Base-by-base conservation (phyloP, 2,329 filamentous ascomycete genomes). In the Xylariaceae sp. region DNA sequence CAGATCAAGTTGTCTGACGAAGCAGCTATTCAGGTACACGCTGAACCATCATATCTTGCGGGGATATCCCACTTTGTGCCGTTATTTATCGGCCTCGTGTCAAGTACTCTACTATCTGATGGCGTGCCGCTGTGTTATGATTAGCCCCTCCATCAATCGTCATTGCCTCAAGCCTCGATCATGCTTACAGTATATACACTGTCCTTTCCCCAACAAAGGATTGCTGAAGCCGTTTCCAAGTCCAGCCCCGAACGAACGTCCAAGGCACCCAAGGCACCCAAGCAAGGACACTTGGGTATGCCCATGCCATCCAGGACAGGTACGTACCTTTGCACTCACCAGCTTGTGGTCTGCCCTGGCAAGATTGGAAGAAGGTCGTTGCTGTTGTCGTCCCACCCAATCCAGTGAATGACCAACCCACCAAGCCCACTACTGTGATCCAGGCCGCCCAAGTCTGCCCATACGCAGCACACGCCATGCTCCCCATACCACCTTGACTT, bases 301-400 rank as follows among this genome's bases (percentile, higher is more conserved):
- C n/a, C n/a, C n/a, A n/a, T n/a, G n/a, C n/a, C n/a, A n/a, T n/a
- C n/a, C n/a, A n/a, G n/a, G n/a, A n/a, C n/a, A n/a, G n/a, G n/a
- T n/a, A n/a, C n/a, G n/a, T n/a, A n/a, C n/a, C n/a, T n/a, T n/a
- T n/a, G n/a, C n/a, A n/a, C n/a, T n/a, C n/a, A n/a, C n/a, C n/a
- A n/a, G n/a, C n/a, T n/a, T n/a, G n/a, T n/a, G n/a, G n/a, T n/a
- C n/a, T n/a, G 22, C 22, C 22, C 22, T 26, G 22, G n/a, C 36
- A 29, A 38, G 44, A 52, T 51, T 53, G 22, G 22, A 6, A 43
- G 43, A 52, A 52, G 47, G 50, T 60, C 49, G 52, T 53, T 60
- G 54, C 53, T 45, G 50, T 57, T 49, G 56, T 56, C 49, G 22
- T 6, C 22, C 54, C 59, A 59, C 57, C 48, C 54, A 49, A 49